Evolutionary conservation across 2,329 filamentous ascomycete species (phyloP), one percentile per base, ranked within the genome.

Genomic region (Aspergillus unguis): DNA sequence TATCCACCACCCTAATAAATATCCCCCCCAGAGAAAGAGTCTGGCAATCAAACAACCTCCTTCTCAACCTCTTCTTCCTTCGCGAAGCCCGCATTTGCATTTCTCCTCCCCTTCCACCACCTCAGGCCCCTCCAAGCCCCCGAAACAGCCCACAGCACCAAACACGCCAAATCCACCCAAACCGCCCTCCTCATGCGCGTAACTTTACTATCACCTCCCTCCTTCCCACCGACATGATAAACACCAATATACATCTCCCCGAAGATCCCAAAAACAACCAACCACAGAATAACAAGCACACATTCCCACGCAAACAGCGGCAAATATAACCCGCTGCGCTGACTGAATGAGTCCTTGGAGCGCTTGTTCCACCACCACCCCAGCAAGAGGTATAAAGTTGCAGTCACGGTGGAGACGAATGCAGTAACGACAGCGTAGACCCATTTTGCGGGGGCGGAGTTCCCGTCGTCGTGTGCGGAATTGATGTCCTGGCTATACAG

Each of bases 141-240:
- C 3, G 83, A 85, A 43, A 85, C 70, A 45, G 90, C 73, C 91
- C 91, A 96, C 46, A 96, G 77, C 10, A 90, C 66, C 69, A 90
- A 81, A 67, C 86, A 89, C 43, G 81, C 76, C 46, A 95, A 71
- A 69, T 92, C 87, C 42, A 95, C 79, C 88, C 89, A 95, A 11
- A 94, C 88, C 4, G 90, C 88, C 65, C 86, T 85, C 75, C 91
- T 90, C 90, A 96, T 95, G 52, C 88, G 81, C 59, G 77, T 74
- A 52, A 92, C 80, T 45, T 60, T 64, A 11, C 43, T 44, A 35
- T 44, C 46, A 6, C 41, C 51, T 10, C 48, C 44, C 10, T 35
- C 46, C 3, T 49, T 46, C 17, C 38, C 50, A 27, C 49, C 47
- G n/a, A 40, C 45, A 38, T 50, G 44, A 44, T 58, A 52, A 29